phyloP scores from a whole-genome alignment of 2,329 filamentous ascomycete species.

The Diaporthe sp. region DNA sequence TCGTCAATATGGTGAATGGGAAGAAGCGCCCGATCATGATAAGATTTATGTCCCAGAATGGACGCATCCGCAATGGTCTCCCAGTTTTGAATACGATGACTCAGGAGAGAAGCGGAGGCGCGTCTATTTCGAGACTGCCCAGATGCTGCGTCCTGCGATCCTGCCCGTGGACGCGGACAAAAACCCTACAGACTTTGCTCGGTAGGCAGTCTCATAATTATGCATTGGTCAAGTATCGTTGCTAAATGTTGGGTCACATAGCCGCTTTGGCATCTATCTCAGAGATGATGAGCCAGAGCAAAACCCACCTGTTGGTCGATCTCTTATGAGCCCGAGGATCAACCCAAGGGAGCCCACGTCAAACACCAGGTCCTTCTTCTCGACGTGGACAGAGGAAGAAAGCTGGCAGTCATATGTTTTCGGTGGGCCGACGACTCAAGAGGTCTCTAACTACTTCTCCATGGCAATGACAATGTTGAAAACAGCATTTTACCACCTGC shows the following conservation, averaged over 20 bases:
- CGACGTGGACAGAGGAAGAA: background rate
- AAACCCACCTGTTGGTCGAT: background rate
- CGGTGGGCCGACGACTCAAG: background rate
- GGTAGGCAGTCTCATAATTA: background rate
- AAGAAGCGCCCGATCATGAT: background rate
- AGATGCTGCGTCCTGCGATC: background rate
- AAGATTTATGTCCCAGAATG: background rate
- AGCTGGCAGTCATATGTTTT: background rate
- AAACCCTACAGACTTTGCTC: background rate
- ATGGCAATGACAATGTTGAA: background rate
- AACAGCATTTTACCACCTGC: background rate
- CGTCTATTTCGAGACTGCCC: background rate
- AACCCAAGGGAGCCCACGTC: background rate
- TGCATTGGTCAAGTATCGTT: too few relatives aligned
- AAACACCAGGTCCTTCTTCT: background rate
- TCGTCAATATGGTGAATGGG: background rate
- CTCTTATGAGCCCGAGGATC: background rate
- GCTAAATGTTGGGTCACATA: background rate
- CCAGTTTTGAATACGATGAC: background rate
- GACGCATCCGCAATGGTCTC: background rate
- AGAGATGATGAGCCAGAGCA: background rate
- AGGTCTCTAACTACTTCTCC: background rate
- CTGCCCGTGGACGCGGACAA: background rate
- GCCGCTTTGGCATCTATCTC: slow-evolving; percentile 11
- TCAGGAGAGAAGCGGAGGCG: background rate